These are phyloP conservation scores for Starmerella tilneyi DNA, from an alignment of 805 yeast species.

Conservation along the genomic window DNA sequence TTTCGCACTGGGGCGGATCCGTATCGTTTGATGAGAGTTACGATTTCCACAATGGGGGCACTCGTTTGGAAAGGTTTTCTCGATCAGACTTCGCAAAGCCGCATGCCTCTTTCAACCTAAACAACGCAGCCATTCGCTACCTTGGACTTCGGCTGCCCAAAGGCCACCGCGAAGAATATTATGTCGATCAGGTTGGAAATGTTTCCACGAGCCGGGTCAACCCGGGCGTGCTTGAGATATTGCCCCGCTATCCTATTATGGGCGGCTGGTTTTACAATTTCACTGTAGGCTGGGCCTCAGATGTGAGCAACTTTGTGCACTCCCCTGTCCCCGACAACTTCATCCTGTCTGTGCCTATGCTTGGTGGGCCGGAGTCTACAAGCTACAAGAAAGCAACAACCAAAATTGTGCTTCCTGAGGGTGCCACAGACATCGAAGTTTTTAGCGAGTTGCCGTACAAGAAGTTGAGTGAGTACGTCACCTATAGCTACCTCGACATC, in stretches of 20 bases:
- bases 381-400: slow-evolving; percentile 53
- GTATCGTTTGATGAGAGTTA: slow-evolving; percentile 76
- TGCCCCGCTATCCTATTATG: slow-evolving; percentile 87
- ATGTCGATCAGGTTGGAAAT: slow-evolving; percentile 83
- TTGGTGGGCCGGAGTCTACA: slow-evolving; percentile 56
- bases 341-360: slow-evolving; percentile 55
- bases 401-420: slow-evolving; percentile 75
- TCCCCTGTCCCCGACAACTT: slow-evolving; percentile 40
- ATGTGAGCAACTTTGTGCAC: slow-evolving; percentile 45
- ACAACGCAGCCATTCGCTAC: slow-evolving; percentile 50
- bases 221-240: slow-evolving; percentile 42
- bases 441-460: slow-evolving; percentile 38
- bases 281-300: slow-evolving; percentile 85
- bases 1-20: slow-evolving; percentile 71
- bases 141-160: slow-evolving; percentile 48
- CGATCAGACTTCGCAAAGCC: slow-evolving; percentile 64
- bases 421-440: slow-evolving; percentile 50
- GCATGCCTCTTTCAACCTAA: slow-evolving; percentile 38
- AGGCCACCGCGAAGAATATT: slow-evolving; percentile 57
- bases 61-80: slow-evolving; percentile 53
- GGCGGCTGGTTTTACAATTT: slow-evolving; percentile 96
- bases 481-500: slow-evolving; percentile 48
- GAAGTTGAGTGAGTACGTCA: slow-evolving; percentile 18
- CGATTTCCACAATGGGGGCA: slow-evolving; percentile 68
- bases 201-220: slow-evolving; percentile 56